phyloP scores from a whole-genome alignment of 352 stramenopile genomes.

The Phytophthora idaei region DNA sequence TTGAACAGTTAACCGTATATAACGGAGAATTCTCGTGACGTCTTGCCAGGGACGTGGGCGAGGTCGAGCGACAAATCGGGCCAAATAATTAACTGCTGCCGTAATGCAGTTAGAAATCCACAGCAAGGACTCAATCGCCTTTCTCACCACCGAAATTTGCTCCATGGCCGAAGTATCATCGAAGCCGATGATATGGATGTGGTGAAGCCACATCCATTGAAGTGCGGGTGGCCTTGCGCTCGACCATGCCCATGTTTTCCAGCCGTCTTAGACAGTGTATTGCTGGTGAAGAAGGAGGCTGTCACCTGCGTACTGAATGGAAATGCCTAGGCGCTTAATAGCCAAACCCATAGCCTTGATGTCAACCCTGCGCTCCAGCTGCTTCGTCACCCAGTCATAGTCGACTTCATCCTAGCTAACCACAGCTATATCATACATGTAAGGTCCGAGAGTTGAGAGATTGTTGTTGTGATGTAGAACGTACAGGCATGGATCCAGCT shows the following conservation, averaged over 20 bases:
- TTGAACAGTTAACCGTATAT: too few species aligned
- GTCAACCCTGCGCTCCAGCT: neutral
- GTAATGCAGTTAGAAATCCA: conserved; percentile 13
- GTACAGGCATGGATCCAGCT: conserved; percentile 15
- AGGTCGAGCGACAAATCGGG: neutral
- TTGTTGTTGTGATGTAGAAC: neutral
- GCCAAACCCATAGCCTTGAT: conserved; percentile 14
- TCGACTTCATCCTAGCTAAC: conserved; percentile 2
- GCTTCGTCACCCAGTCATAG: conserved; percentile 4
- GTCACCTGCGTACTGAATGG: neutral
- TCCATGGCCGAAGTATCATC: neutral
- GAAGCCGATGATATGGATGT: too few species aligned
- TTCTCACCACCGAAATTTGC: neutral
- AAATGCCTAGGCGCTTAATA: conserved; percentile 6
- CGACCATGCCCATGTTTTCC: conserved; percentile 5
- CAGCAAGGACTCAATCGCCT: too few species aligned
- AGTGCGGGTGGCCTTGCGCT: neutral
- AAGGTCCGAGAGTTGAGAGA: neutral
- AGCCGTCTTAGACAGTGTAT: conserved; percentile 6
- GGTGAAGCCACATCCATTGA: conserved; percentile 3
- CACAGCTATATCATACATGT: conserved; percentile 11
- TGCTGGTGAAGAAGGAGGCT: conserved; percentile 6
- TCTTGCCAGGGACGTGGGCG: neutral
- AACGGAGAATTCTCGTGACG: neutral
- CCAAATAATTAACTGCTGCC: conserved; percentile 2